Evolutionary conservation across 306 rosid species (phyloP), one percentile per base, ranked within the genome.

Genomic region (Casuarina equisetifolia): DNA sequence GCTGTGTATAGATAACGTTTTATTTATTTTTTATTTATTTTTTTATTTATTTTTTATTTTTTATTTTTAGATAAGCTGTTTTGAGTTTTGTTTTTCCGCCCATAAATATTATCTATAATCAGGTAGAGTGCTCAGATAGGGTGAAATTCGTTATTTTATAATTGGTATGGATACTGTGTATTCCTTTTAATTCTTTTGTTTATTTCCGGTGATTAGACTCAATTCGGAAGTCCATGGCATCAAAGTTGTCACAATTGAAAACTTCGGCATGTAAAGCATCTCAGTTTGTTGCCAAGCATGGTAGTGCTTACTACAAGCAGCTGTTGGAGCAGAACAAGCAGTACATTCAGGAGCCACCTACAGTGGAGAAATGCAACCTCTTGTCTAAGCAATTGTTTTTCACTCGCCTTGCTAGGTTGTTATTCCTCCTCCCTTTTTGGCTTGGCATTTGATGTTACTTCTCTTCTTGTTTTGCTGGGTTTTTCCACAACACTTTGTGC

Each of bases 351-450:
- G 92, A 90, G 12, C 98, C 98, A 54, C 84, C 97, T 51, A 92
- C 98, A 0, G 82, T 88, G 71, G 98, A 92, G 87, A 94, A 92
- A 85, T 94, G 98, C 88, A 83, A 82, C 49, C 73, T 70, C 45
- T 88, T 94, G n/a, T 79, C 97, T 0, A 94, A 90, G 83, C 97
- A 94, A 76, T 87, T 94, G 84, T 52, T 94, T 25, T 92, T 89
- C 83, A 94, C 97, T 66, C 97, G 97, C 6, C 97, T 94, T 74
- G 98, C 98, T 52, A 94, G 98, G 98, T 92, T 70, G 76, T 80
- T 54, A 59, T 74, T 83, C 75, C 73, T 50, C 49, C 32, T 32
- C 74, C 72, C 58, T 70, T 63, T 46, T 52, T 69, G 3, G 76
- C 35, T 58, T 69, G 46, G 78, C 6, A 44, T 45, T 66, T 66